Percentiles rank a stretch among this genome's conserved stretches.
phyloP scores from a whole-genome alignment of 495 filamentous ascomycete species.

The Aspergillus biplanus region DNA sequence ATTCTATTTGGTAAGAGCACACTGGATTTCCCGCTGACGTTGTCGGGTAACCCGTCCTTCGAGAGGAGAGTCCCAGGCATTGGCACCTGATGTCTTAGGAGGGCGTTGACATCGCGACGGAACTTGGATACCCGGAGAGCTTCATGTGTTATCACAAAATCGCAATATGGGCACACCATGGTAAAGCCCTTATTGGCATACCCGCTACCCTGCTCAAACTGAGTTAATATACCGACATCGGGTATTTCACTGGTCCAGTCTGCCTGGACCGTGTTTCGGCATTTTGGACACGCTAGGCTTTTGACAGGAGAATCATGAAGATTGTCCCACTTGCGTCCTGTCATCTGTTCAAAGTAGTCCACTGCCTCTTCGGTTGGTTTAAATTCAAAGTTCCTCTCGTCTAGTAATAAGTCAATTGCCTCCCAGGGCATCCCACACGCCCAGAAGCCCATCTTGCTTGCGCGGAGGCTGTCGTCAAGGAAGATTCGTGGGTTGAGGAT shows the following conservation, averaged over 20 bases:
- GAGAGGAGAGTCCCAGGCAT: slow-evolving; percentile 66
- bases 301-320: slow-evolving; percentile 52
- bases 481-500: slow-evolving; percentile 80
- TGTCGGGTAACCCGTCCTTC: slow-evolving; percentile 24
- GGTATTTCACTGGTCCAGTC: slow-evolving; percentile 61
- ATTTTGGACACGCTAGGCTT: slow-evolving; percentile 59
- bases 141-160: slow-evolving; percentile 49
- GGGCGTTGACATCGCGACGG: slow-evolving; percentile 50
- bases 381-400: slow-evolving; percentile 66
- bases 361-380: slow-evolving; percentile 48
- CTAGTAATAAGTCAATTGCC: slow-evolving; percentile 62
- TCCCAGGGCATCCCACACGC: slow-evolving; percentile 72
- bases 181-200: slow-evolving; percentile 65
- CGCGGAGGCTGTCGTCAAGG: slow-evolving; percentile 75
- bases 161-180: slow-evolving; percentile 47
- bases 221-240: slow-evolving; percentile 39
- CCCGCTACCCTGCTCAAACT: slow-evolving; percentile 41
- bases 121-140: slow-evolving; percentile 59
- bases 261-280: slow-evolving; percentile 27
- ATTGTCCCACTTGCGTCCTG: slow-evolving; percentile 63
- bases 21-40: neutral
- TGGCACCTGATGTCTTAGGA: slow-evolving; percentile 47
- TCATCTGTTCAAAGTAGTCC: slow-evolving; percentile 52
- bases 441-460: slow-evolving; percentile 63
- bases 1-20: slow-evolving; percentile 45